phyloP scores from a whole-genome alignment of 495 filamentous ascomycete genomes.

The Penicillium ochrochloron region DNA sequence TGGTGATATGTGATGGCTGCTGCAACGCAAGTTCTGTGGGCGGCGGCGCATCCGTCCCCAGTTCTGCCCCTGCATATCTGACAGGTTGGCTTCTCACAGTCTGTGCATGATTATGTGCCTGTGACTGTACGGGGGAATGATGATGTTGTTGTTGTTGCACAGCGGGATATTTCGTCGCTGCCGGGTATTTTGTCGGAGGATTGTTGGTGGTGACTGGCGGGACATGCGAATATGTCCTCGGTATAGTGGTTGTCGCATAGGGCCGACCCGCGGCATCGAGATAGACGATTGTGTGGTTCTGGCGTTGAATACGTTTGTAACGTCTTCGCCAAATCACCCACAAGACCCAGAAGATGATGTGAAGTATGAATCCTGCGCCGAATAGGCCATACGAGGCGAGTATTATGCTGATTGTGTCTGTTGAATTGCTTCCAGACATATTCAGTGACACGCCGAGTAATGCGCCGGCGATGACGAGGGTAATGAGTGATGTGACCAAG shows the following conservation, averaged over 20 bases:
- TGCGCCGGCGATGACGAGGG: not conserved
- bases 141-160: not conserved
- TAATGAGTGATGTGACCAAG: not conserved
- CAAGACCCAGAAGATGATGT: not conserved
- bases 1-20: not conserved
- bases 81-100: not conserved
- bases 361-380: not conserved
- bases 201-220: not conserved
- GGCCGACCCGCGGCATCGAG: constrained; percentile 2
- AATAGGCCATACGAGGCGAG: not conserved
- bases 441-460: not conserved
- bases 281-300: not conserved
- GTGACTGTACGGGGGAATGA: not conserved
- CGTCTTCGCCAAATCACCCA: not conserved
- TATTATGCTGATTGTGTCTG: not conserved
- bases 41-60: not conserved
- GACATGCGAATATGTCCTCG: not conserved
- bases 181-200: not conserved
- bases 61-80: not conserved
- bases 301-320: not conserved
- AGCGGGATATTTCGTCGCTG: not conserved
- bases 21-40: not conserved
- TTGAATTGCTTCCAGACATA: not conserved
- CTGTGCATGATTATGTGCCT: not conserved
- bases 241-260: not conserved